These are phyloP conservation scores for Suillus discolor DNA, from an alignment of 768 basidiomycete genomes.

Conservation along the genomic window DNA sequence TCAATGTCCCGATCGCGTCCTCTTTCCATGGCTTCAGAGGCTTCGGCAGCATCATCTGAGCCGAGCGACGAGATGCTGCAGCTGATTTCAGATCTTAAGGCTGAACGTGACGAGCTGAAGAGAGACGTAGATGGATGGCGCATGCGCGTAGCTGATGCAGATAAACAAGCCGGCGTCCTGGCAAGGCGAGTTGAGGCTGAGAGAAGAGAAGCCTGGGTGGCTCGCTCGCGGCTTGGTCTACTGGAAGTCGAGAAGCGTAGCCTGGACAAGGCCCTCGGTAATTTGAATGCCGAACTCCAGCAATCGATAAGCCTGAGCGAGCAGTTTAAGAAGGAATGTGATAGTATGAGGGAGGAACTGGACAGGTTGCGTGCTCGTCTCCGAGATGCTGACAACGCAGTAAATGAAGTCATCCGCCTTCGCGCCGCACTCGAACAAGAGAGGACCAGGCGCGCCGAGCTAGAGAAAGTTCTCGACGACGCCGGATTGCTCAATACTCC, in stretches of 20 bases:
- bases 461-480: constrained; percentile 56
- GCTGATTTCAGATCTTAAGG: constrained; percentile 76
- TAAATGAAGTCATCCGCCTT: constrained; percentile 30
- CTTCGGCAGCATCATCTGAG: constrained; percentile 40
- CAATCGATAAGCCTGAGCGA: constrained; percentile 31
- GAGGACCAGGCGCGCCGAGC: constrained; percentile 41
- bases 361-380: constrained; percentile 33
- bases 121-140: constrained; percentile 90
- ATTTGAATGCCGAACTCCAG: constrained; percentile 32
- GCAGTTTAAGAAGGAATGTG: constrained; percentile 28
- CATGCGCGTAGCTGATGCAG: constrained; percentile 71
- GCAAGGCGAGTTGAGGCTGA: constrained; percentile 75
- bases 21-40: constrained; percentile 52
- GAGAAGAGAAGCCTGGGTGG: constrained; percentile 80
- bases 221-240: constrained; percentile 69
- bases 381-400: constrained; percentile 27
- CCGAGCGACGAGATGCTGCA: constrained; percentile 80
- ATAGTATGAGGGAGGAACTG: constrained; percentile 31
- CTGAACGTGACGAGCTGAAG: constrained; percentile 87
- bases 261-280: constrained; percentile 50
- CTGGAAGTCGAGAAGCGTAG: constrained; percentile 68
- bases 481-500: constrained; percentile 49
- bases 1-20: constrained; percentile 48
- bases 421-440: constrained; percentile 41
- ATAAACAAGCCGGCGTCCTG: constrained; percentile 67